Percentiles rank a stretch among this genome's conserved stretches.
Evolutionary conservation across 495 filamentous ascomycete species (phyloP).

Genomic region (Hypoxylon cercidicola): DNA sequence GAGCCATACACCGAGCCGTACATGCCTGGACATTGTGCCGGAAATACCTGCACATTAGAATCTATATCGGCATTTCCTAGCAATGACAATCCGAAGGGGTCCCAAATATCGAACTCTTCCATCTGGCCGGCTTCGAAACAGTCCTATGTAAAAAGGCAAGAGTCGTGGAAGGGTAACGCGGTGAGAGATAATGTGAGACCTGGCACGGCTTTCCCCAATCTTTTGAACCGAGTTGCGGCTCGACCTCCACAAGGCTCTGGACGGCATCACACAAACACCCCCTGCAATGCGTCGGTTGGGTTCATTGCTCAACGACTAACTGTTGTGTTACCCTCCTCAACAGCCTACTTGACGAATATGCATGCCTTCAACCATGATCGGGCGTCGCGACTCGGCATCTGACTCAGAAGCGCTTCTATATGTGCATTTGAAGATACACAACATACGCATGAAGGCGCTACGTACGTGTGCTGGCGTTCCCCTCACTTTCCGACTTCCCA

Average conservation of each 20-base stretch:
- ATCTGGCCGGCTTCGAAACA: conserved; percentile 1
- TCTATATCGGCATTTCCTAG: conserved; percentile 2
- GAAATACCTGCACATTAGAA: not conserved
- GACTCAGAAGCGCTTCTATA: too few relatives aligned
- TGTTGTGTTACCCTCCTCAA: too few relatives aligned
- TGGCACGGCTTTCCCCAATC: not conserved
- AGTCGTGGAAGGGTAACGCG: not conserved
- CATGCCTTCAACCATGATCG: too few relatives aligned
- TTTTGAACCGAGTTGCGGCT: conserved; percentile 7
- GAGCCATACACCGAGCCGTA: not conserved
- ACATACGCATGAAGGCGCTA: too few relatives aligned
- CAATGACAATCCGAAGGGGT: not conserved
- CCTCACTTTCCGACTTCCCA: too few relatives aligned
- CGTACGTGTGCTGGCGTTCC: too few relatives aligned
- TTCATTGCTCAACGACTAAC: not conserved
- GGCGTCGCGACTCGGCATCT: too few relatives aligned
- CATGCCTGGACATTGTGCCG: not conserved
- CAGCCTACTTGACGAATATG: too few relatives aligned
- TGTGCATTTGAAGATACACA: too few relatives aligned
- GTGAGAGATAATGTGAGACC: conserved; percentile 1
- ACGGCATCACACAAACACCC: not conserved
- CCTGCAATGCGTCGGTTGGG: not conserved
- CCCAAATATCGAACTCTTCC: not conserved
- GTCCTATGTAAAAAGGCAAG: not conserved
- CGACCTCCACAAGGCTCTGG: not conserved